Conservation (phyloP, 2,329 filamentous ascomycete genomes). For the Trichoderma sp. region DNA sequence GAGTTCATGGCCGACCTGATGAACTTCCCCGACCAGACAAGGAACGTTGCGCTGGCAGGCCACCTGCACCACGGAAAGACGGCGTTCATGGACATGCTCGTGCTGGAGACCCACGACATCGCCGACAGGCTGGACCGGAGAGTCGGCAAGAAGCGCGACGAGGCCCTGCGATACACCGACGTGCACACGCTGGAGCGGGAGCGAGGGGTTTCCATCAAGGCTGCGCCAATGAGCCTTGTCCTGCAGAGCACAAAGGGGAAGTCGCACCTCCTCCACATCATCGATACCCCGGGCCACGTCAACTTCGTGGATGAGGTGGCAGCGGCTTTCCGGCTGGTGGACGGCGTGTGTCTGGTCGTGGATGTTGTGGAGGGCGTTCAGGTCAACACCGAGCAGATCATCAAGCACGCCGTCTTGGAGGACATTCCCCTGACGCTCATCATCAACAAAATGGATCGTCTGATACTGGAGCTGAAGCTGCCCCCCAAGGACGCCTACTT, state of each 20-base stretch:
- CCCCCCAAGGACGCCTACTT: constrained; percentile 97
- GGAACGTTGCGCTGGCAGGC: constrained; percentile 88
- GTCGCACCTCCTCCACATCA: constrained; percentile 90
- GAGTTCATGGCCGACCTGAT: constrained; percentile 94
- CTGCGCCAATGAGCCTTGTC: constrained; percentile 91
- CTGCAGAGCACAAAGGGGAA: constrained; percentile 88
- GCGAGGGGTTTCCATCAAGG: constrained; percentile 87
- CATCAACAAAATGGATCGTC: constrained; percentile 95
- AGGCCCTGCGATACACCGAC: constrained; percentile 94
- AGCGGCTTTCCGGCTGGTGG: constrained; percentile 79
- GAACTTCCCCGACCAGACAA: constrained; percentile 91
- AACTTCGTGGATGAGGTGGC: constrained; percentile 99
- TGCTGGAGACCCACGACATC: constrained; percentile 91
- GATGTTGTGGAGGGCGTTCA: constrained; percentile 99
- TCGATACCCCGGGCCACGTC: constrained; percentile 96
- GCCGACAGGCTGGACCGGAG: constrained; percentile 76
- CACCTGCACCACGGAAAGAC: constrained; percentile 98
- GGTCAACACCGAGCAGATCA: constrained; percentile 94
- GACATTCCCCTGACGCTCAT: constrained; percentile 86
- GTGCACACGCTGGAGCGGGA: constrained; percentile 86
- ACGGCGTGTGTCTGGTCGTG: constrained; percentile 90
- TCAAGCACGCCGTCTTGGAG: constrained; percentile 91
- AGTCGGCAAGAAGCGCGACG: constrained; percentile 78
- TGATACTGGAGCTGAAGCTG: constrained; percentile 91
- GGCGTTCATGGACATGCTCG: constrained; percentile 97